Evolutionary conservation across 2,329 filamentous ascomycete species (phyloP), one percentile per base, ranked within the genome.

Genomic region (Purpureocillium lavendulum): DNA sequence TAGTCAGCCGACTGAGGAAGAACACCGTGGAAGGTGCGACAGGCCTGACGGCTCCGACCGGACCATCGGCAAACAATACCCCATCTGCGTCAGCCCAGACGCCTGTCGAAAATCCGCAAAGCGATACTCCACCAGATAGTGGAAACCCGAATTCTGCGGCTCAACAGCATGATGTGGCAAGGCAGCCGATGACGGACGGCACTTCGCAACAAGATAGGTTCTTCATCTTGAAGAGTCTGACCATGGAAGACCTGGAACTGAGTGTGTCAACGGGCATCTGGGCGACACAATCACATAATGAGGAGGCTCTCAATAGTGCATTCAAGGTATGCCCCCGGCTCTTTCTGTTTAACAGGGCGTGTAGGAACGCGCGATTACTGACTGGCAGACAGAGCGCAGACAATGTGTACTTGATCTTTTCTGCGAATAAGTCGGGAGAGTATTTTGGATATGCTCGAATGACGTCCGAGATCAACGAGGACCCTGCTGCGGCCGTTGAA

Each of bases 401-500:
- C 39, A 86, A 84, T 52, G 89, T 97, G 1, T 96, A 89, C 54
- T 70, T 97, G 24, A 78, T 97, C 12, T 97, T 97, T 59, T 97
- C 90, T 1, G 90, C 90, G 11, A 97, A 97, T 61, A 96, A 96
- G 55, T 96, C 90, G 0, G 90, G 90, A 11, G 90, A 96, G 60
- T 97, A 96, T 56, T 96, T 92, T 62, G 90, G 90, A 15, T 96
- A 94, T 55, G 90, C 89, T 15, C 80, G 84, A 30, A 97, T 97
- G 90, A 68, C 72, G 9, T 95, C 90, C 16, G 69, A 80, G 4
- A 94, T 96, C 52, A 81, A 84, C 49, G 76, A 89, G 40, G 84
- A 94, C 49, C 79, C 82, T 10, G 71, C 73, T 0, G 76, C 81
- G 1, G 77, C 80, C 1, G 77, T 85, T 36, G 73, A 84, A 53